Evolutionary conservation across 306 rosid genomes (phyloP).

Genomic region (Trichosanthes truncata): DNA sequence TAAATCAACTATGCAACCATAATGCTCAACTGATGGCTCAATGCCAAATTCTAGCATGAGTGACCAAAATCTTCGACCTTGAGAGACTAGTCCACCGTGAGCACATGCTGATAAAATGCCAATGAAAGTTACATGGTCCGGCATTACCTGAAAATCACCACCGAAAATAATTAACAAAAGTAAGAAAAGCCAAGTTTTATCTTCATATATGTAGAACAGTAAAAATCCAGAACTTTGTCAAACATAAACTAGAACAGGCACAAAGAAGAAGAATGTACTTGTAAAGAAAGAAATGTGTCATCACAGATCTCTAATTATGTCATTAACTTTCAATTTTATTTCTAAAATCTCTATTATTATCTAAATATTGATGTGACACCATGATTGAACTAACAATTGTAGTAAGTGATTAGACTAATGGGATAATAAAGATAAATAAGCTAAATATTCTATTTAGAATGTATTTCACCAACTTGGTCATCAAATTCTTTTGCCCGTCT

Average conservation of each 20-base stretch:
- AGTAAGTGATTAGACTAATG: background rate
- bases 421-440: background rate
- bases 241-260: background rate
- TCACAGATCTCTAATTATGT: background rate
- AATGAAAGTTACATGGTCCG: constrained; percentile 13
- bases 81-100: constrained; percentile 14
- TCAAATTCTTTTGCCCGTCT: background rate
- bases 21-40: constrained; percentile 22
- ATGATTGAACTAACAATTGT: background rate
- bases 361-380: background rate
- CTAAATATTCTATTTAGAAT: background rate
- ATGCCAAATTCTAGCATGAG: constrained; percentile 19
- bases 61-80: constrained; percentile 18
- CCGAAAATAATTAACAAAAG: background rate
- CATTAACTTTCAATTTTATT: background rate
- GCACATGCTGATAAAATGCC: constrained; percentile 19
- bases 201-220: background rate
- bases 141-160: constrained; percentile 14
- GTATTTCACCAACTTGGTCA: background rate
- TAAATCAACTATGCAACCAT: constrained; percentile 20
- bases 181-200: background rate
- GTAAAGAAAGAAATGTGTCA: background rate
- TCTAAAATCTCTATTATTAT: background rate
- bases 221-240: background rate
- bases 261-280: background rate